Evolutionary conservation across 2,329 filamentous ascomycete genomes (phyloP).

Genomic region (Coleophoma eucalyptorum): DNA sequence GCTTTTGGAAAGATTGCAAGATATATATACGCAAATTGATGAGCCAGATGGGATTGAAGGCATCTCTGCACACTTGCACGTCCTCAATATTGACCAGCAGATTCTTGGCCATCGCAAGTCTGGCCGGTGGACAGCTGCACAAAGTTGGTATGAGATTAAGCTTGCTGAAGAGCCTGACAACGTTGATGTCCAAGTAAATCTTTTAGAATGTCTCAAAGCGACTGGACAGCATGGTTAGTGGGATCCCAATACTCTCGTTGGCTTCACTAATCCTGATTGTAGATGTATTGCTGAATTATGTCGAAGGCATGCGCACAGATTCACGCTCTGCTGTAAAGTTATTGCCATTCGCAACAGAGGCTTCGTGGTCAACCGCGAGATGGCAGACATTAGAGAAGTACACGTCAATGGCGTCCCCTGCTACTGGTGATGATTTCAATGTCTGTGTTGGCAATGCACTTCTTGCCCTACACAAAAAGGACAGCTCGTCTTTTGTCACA

Average conservation of each 20-base stretch:
- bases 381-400: conserved; percentile 74
- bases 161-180: conserved; percentile 76
- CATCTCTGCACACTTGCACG: conserved; percentile 80
- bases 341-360: conserved; percentile 83
- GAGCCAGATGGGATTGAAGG: conserved; percentile 96
- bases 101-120: conserved; percentile 90
- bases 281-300: conserved; percentile 84
- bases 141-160: conserved; percentile 96
- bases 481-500: conserved; percentile 47
- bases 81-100: conserved; percentile 90
- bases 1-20: conserved; percentile 75
- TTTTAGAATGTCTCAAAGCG: conserved; percentile 85
- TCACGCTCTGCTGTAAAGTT: conserved; percentile 54
- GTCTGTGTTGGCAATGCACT: conserved; percentile 70
- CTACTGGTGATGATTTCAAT: conserved; percentile 67
- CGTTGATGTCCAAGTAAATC: conserved; percentile 72
- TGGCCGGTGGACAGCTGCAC: conserved; percentile 88
- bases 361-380: conserved; percentile 83
- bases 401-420: conserved; percentile 43
- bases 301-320: conserved; percentile 65
- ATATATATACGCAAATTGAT: conserved; percentile 96
- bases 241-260: too few relatives aligned
- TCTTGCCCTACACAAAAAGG: conserved; percentile 51
- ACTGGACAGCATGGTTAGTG: conserved; percentile 85
- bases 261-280: neutral